A percentile compares a stretch with the other conserved stretches of the same genome.
Evolutionary conservation across 768 basidiomycete genomes (phyloP).

Genomic region (Leucocoprinus leucothites): DNA sequence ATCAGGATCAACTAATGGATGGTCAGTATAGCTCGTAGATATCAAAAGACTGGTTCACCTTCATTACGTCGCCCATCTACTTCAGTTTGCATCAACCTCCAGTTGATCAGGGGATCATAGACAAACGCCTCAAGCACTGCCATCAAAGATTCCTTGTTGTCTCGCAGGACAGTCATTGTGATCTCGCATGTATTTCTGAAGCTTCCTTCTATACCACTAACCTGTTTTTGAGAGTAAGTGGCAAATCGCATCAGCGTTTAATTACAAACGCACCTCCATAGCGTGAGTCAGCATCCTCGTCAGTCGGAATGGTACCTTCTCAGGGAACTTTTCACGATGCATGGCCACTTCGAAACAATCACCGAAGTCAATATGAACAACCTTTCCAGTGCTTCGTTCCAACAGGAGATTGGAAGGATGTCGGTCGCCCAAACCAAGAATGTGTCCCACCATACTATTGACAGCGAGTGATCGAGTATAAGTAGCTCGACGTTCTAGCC

Average conservation of each 20-base stretch:
- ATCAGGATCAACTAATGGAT: slow-evolving; percentile 43
- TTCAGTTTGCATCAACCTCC: slow-evolving; percentile 88
- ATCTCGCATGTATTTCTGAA: slow-evolving; percentile 96
- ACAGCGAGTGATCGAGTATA: slow-evolving; percentile 95
- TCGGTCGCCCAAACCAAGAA: slow-evolving; percentile 94
- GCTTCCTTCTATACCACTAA: slow-evolving; percentile 97
- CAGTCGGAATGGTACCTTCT: slow-evolving; percentile 96
- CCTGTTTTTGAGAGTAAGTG: slow-evolving; percentile 40
- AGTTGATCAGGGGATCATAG: slow-evolving; percentile 97
- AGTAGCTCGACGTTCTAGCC: slow-evolving; percentile 93
- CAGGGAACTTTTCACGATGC: slow-evolving; percentile 98
- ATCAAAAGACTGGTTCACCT: slow-evolving; percentile 35
- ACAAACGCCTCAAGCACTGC: slow-evolving; percentile 98
- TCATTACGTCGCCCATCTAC: slow-evolving; percentile 68
- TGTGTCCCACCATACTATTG: slow-evolving; percentile 98
- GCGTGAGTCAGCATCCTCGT: slow-evolving; percentile 98
- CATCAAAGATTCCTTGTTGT: slow-evolving; percentile 99
- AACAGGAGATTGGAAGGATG: slow-evolving; percentile 95
- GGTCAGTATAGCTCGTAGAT: slow-evolving; percentile 20
- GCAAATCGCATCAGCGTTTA: slow-evolving; percentile 4
- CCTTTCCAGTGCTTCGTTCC: slow-evolving; percentile 87
- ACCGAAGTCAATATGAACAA: slow-evolving; percentile 96
- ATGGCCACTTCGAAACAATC: slow-evolving; percentile 99
- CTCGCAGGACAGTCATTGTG: slow-evolving; percentile 94
- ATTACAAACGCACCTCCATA: slow-evolving; percentile 76